These are phyloP conservation scores for Garcia nutans DNA, from an alignment of 345 rosid species.

Conservation along the genomic window DNA sequence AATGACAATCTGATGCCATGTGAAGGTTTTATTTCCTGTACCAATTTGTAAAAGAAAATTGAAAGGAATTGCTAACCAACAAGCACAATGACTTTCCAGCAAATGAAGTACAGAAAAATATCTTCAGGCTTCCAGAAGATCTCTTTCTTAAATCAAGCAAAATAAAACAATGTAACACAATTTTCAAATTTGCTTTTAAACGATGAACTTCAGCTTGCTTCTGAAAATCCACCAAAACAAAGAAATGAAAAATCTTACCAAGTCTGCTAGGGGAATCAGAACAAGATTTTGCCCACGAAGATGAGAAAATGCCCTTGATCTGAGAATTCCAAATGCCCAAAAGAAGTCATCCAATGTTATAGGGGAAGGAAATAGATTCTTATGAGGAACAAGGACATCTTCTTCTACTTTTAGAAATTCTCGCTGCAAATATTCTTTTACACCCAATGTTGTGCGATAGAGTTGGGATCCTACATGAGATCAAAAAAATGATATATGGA, in stretches of 20 bases:
- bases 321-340: constrained; percentile 92
- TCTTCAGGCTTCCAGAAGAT: not conserved
- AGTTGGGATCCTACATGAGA: constrained; percentile 68
- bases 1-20: not conserved
- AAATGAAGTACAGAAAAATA: not conserved
- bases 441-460: constrained; percentile 65
- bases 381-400: constrained; percentile 59
- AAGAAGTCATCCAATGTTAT: constrained; percentile 64
- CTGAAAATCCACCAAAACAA: constrained; percentile 7
- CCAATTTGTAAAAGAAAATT: not conserved
- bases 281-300: constrained; percentile 88
- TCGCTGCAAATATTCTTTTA: constrained; percentile 56
- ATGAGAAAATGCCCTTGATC: constrained; percentile 83
- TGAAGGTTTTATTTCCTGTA: not conserved
- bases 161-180: not conserved
- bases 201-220: not conserved
- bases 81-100: not conserved
- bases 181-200: too few relatives aligned
- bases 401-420: constrained; percentile 63
- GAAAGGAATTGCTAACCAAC: not conserved
- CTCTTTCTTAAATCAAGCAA: not conserved
- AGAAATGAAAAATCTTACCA: constrained; percentile 46
- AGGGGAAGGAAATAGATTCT: constrained; percentile 61
- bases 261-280: constrained; percentile 83
- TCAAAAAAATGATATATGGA: constrained; percentile 11